These are phyloP conservation scores for Boletus pseudo-olivaceus DNA, from an alignment of 768 basidiomycete species.

Conservation along the genomic window DNA sequence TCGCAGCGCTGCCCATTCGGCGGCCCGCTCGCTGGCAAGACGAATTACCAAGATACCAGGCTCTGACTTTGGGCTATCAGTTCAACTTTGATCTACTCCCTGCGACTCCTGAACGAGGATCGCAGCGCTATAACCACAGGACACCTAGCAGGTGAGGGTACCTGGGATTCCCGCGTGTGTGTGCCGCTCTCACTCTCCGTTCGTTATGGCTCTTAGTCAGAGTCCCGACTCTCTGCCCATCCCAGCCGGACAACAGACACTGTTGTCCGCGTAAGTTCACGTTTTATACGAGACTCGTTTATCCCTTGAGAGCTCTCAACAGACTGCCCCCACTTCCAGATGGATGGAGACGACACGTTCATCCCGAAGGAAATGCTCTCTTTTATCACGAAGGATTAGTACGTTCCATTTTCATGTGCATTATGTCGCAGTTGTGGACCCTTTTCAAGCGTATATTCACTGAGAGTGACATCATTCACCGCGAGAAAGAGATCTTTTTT, in stretches of 20 bases:
- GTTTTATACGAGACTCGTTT: neutral
- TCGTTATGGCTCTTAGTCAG: neutral
- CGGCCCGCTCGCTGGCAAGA: neutral
- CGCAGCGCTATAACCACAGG: neutral
- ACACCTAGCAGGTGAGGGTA: neutral
- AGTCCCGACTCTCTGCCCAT: neutral
- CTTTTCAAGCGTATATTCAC: constrained; percentile 13
- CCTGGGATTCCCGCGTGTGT: neutral
- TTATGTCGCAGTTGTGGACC: neutral
- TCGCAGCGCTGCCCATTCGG: too few species aligned
- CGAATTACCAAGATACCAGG: neutral
- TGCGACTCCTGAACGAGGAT: neutral
- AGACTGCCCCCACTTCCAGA: neutral
- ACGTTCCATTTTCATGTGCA: neutral
- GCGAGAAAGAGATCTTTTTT: neutral
- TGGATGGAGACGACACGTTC: constrained; percentile 12
- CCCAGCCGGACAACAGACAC: constrained; percentile 5
- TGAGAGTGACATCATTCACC: constrained; percentile 3
- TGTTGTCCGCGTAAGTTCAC: constrained; percentile 7
- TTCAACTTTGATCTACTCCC: neutral
- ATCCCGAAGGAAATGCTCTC: constrained; percentile 11
- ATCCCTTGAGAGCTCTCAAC: neutral
- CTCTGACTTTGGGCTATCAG: neutral
- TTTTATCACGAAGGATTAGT: constrained; percentile 16
- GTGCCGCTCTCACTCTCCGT: neutral